Evolutionary conservation across 306 rosid genomes (phyloP).

Genomic region (Spatholobus suberectus): DNA sequence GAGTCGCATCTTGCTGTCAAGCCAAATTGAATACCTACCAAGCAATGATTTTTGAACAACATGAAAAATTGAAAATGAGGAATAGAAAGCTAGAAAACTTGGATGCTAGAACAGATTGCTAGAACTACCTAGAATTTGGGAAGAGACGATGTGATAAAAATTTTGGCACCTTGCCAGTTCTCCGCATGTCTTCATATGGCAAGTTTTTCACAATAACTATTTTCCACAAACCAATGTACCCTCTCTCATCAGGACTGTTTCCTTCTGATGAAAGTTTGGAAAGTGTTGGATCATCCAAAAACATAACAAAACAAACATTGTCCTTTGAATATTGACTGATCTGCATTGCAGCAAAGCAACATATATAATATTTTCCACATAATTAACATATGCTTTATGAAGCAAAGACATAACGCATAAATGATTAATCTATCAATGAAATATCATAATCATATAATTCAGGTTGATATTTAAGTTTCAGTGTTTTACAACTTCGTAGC

Average conservation of each 20-base stretch:
- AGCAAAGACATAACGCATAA: not conserved
- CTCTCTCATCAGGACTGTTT: slow-evolving; percentile 67
- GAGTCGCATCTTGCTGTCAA: slow-evolving; percentile 97
- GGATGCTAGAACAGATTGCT: slow-evolving; percentile 34
- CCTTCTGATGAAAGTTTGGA: slow-evolving; percentile 78
- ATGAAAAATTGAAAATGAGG: slow-evolving; percentile 27
- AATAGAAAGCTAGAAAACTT: slow-evolving; percentile 35
- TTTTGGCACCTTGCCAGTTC: slow-evolving; percentile 98
- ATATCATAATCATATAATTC: slow-evolving; percentile 20
- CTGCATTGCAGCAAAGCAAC: slow-evolving; percentile 56
- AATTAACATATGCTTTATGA: slow-evolving; percentile 34
- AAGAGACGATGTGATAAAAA: slow-evolving; percentile 92
- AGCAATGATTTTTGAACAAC: slow-evolving; percentile 38
- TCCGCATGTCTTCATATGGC: slow-evolving; percentile 89
- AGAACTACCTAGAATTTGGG: slow-evolving; percentile 78
- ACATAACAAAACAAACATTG: slow-evolving; percentile 90
- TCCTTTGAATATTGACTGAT: slow-evolving; percentile 86
- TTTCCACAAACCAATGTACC: slow-evolving; percentile 86
- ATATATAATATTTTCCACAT: slow-evolving; percentile 23
- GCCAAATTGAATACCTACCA: slow-evolving; percentile 94
- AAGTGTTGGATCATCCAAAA: slow-evolving; percentile 80
- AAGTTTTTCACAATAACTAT: slow-evolving; percentile 71
- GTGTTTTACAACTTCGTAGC: slow-evolving; percentile 11
- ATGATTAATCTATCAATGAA: slow-evolving; percentile 9
- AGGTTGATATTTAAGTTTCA: slow-evolving; percentile 34